Base-by-base conservation (phyloP, 2,329 filamentous ascomycete species). In the Penicillium sp. region DNA sequence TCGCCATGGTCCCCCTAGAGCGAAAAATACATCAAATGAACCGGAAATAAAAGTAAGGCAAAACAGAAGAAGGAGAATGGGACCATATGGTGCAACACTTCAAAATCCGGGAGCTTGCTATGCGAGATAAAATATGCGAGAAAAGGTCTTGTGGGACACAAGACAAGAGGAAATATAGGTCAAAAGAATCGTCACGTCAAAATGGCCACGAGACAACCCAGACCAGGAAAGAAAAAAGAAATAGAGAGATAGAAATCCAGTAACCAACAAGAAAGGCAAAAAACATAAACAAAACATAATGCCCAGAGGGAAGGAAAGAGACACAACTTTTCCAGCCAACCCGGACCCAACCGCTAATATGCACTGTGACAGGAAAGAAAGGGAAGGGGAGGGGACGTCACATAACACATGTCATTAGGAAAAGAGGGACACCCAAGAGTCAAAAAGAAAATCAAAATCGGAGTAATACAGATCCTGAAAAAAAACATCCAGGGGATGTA, bases 351-450 rank as follows among this genome's bases (percentile, higher is more conserved):
- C 71, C 72, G 72, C 73, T 75, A 73, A 72, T 68, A 76, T 75
- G 72, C 72, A 71, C 61, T 68, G 70, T 72, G 69, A 70, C 69
- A 64, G 60, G 61, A 64, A 65, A 60, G 62, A 66, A 67, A 60
- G 50, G 43, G 49, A 22, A 47, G 44, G 37, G 29, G 22, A 35
- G 52, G 48, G 54, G 55, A 55, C 67, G 65, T 68, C 72, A 73
- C 71, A 65, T 74, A 73, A 73, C 73, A 73, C 70, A 72, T 74
- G 71, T 74, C 71, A 74, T 73, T 67, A 74, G 67, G 65, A 70
- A 65, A 57, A 60, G 45, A 43, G 45, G 27, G 52, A 51, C 29
- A 39, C 60, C 39, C 45, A 49, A 52, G 46, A 48, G 54, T 39
- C 49, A 51, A 58, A 51, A 58, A 64, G 42, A 26, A 58, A 61